Evolutionary conservation across 2,329 filamentous ascomycete genomes (phyloP).

Genomic region (Ascochyta pisi): DNA sequence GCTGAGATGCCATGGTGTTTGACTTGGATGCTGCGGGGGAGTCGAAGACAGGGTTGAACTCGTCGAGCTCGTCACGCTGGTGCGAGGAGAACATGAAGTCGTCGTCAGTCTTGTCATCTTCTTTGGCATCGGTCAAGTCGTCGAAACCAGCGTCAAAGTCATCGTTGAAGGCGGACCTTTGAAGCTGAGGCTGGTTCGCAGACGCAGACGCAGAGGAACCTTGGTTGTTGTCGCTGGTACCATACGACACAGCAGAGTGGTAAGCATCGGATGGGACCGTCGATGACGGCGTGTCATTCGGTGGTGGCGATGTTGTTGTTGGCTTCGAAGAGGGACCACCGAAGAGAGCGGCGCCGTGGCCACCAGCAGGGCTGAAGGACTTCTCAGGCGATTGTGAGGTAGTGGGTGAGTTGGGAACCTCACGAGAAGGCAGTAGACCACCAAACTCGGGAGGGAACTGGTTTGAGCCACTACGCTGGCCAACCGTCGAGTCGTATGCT

Average conservation of each 20-base stretch:
- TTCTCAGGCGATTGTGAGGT: constrained; percentile 49
- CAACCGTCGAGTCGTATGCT: constrained; percentile 58
- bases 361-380: constrained; percentile 45
- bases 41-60: constrained; percentile 85
- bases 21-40: constrained; percentile 62
- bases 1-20: constrained; percentile 55
- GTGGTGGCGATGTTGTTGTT: constrained; percentile 47
- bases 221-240: constrained; percentile 44
- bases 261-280: constrained; percentile 53
- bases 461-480: constrained; percentile 48
- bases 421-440: constrained; percentile 62
- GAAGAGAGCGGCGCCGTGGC: constrained; percentile 51
- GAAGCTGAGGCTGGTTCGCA: constrained; percentile 45
- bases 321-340: constrained; percentile 47
- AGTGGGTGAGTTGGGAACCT: constrained; percentile 57
- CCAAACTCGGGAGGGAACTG: constrained; percentile 63
- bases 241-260: constrained; percentile 50
- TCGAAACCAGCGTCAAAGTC: constrained; percentile 83
- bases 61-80: constrained; percentile 70
- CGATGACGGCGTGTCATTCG: constrained; percentile 49
- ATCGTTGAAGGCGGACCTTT: constrained; percentile 68
- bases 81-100: constrained; percentile 75
- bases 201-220: constrained; percentile 33
- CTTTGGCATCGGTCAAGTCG: constrained; percentile 82
- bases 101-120: constrained; percentile 74